Evolutionary conservation across 129 eudicot species (phyloP).

Genomic region (Tagetes erecta): DNA sequence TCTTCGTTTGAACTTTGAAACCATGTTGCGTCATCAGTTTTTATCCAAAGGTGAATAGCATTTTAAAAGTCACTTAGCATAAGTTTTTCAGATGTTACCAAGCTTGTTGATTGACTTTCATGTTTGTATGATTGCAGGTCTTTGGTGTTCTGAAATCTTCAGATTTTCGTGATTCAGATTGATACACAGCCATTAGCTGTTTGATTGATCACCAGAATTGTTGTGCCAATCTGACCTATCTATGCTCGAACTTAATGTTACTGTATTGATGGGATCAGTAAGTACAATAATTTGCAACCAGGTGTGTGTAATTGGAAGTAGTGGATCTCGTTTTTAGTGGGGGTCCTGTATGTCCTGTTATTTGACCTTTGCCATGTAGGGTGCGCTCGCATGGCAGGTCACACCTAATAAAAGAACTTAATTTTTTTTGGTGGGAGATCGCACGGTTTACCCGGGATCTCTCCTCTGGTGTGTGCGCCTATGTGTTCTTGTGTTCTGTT

Average conservation of each 20-base stretch:
- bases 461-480: constrained; percentile 24
- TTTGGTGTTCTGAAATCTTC: too few relatives aligned
- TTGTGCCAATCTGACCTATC: not conserved
- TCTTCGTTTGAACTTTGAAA: too few relatives aligned
- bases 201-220: not conserved
- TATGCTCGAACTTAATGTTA: not conserved
- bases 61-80: too few relatives aligned
- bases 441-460: constrained; percentile 45
- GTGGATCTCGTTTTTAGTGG: not conserved
- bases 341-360: constrained; percentile 10
- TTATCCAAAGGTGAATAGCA: too few relatives aligned
- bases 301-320: constrained; percentile 22
- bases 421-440: constrained; percentile 40
- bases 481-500: not conserved
- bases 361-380: constrained; percentile 56
- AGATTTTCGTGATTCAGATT: not conserved
- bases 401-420: constrained; percentile 24
- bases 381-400: constrained; percentile 72
- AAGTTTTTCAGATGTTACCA: too few relatives aligned
- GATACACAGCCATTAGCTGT: not conserved
- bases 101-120: not conserved
- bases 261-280: not conserved
- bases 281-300: not conserved
- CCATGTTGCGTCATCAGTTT: too few relatives aligned
- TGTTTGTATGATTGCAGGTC: not conserved